Evolutionary conservation across 371 early-diverging fungal genomes (phyloP), one percentile per base, ranked within the genome.

Genomic region (Syncephalastrum contaminatum): DNA sequence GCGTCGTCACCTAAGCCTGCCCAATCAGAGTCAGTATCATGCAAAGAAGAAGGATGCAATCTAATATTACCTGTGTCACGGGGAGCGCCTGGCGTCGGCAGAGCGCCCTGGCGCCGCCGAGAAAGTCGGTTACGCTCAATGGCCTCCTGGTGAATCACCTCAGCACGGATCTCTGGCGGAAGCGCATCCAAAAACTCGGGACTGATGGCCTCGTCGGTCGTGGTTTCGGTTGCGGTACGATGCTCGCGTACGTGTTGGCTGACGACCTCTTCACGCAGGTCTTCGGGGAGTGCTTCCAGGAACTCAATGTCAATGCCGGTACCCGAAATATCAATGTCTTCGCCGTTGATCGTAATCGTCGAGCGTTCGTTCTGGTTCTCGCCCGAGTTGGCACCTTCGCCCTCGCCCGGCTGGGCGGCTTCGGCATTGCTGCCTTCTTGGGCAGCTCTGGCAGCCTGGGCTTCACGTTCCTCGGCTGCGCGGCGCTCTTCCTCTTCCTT

Each of bases 301-400:
- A 98, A 98, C 54, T 90, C 91, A 0, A 87, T 82, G 63, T 98
- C 99, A 46, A 98, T 97, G 19, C 96, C 98, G 39, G 93, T 88
- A 19, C 92, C 92, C 2, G 96, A 90, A 22, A 98, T 92, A 63
- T 98, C 97, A 0, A 96, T 82, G 53, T 73, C 57, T 43, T 85
- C 71, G 13, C 77, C 75, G 19, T 77, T 82, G 52, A 76, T 73
- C 66, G 69, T 80, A 2, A 73, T 69, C 4, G 75, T 72, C 7
- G 68, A 72, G 19, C 69, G 61, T 64, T n/a, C 94, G 21, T 62
- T 20, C 43, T 36, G 48, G 2, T 22, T 22, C 22, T 47, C 25
- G n/a, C 13, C 18, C 18, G 54, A 19, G 14, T 18, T n/a, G 15
- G 47, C 48, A 10, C 10, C 36, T 30, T 30, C 36, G 2, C 2